Percentiles rank a stretch among this genome's conserved stretches.
Conservation (phyloP, 257 asterid genomes). For the Agastache rugosa region DNA sequence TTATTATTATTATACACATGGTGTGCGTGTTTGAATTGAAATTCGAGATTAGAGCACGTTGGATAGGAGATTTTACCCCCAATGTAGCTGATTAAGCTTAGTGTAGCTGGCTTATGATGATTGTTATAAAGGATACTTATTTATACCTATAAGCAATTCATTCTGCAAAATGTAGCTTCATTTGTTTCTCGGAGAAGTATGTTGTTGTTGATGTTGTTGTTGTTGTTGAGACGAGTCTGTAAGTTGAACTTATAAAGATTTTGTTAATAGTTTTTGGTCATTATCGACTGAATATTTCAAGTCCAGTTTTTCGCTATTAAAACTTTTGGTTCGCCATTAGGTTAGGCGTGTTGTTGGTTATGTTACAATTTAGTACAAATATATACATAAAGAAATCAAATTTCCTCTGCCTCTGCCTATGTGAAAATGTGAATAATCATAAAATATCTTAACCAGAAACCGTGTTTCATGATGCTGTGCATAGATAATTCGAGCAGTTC, state of each 20-base stretch:
- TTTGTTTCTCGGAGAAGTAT: neutral
- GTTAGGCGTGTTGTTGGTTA: neutral
- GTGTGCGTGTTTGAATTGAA: neutral
- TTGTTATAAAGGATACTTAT: neutral
- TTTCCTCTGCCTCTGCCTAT: neutral
- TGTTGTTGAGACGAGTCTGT: neutral
- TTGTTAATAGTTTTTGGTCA: neutral
- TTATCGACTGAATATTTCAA: neutral
- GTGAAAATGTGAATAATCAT: neutral
- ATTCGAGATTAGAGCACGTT: constrained; percentile 5
- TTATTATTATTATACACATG: neutral
- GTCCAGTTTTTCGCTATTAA: neutral
- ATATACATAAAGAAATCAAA: neutral
- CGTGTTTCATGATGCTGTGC: constrained; percentile 37
- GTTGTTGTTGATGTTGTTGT: neutral
- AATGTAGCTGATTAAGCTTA: neutral
- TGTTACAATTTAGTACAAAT: neutral
- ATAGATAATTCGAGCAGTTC: constrained; percentile 40
- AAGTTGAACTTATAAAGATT: neutral
- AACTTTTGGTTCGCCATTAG: no score
- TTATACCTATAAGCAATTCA: neutral
- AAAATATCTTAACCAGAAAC: neutral
- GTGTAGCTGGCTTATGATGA: neutral
- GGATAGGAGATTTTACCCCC: neutral
- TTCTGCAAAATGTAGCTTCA: neutral